A percentile compares a stretch with the other conserved stretches of the same genome.
Evolutionary conservation across 192 early-diverging fungal genomes (phyloP).

Genomic region (Podila minutissima): DNA sequence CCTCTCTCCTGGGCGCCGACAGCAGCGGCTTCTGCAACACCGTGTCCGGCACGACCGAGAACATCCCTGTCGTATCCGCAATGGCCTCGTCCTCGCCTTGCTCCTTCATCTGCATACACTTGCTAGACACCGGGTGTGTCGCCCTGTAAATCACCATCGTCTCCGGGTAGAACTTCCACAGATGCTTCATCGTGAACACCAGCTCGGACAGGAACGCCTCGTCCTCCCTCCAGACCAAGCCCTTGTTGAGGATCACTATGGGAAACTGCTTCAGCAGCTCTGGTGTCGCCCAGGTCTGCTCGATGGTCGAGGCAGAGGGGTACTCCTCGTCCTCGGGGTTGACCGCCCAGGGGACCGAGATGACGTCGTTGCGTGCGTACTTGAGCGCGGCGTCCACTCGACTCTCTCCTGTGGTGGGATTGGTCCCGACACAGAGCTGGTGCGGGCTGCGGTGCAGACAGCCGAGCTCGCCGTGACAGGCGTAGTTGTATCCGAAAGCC

Average conservation of each 20-base stretch:
- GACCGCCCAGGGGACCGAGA: conserved; percentile 50
- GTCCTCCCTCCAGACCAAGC: conserved; percentile 53
- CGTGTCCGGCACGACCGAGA: conserved; percentile 20
- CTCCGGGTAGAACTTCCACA: conserved; percentile 51
- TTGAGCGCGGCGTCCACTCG: conserved; percentile 10
- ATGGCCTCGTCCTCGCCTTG: conserved; percentile 45
- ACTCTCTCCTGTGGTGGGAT: background rate
- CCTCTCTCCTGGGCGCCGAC: conserved; percentile 25
- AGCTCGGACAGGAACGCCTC: conserved; percentile 52
- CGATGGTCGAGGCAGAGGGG: conserved; percentile 41
- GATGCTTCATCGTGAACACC: conserved; percentile 48
- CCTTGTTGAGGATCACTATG: conserved; percentile 58
- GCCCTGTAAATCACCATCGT: conserved; percentile 59
- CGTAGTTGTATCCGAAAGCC: conserved; percentile 55
- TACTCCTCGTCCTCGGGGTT: conserved; percentile 40
- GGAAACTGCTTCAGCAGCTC: conserved; percentile 33
- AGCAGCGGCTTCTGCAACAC: conserved; percentile 40
- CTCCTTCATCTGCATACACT: conserved; percentile 50
- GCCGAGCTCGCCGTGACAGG: conserved; percentile 63
- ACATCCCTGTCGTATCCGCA: conserved; percentile 9
- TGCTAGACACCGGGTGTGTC: conserved; percentile 54
- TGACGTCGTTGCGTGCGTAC: conserved; percentile 61
- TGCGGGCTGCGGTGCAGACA: conserved; percentile 55
- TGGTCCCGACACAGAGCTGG: conserved; percentile 22
- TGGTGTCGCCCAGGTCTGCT: conserved; percentile 51